A percentile compares a stretch with the other conserved stretches of the same genome.
Evolutionary conservation across 2,329 filamentous ascomycete species (phyloP).

Genomic region (Pseudogymnoascus destructans): DNA sequence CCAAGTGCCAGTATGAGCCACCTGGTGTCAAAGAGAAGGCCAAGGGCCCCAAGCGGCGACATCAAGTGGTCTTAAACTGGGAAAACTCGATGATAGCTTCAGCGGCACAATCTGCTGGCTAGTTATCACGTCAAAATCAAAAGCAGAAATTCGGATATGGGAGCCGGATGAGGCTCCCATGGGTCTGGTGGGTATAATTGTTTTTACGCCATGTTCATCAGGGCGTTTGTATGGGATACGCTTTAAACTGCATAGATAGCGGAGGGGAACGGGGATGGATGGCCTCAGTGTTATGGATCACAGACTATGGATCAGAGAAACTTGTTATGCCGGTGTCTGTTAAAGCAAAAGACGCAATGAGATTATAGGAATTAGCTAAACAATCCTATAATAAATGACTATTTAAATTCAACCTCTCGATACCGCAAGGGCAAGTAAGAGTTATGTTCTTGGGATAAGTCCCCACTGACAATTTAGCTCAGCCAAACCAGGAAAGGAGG

Average conservation of each 20-base stretch:
- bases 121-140: not conserved
- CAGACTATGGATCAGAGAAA: constrained; percentile 2
- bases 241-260: constrained; percentile 4
- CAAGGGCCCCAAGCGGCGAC: constrained; percentile 23
- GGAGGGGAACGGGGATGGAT: not conserved
- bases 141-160: not conserved
- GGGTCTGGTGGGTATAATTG: not conserved
- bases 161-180: not conserved
- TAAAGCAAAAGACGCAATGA: constrained; percentile 3
- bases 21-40: constrained; percentile 20
- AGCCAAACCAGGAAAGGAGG: not conserved
- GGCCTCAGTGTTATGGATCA: constrained; percentile 4
- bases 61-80: constrained; percentile 24
- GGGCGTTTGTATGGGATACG: constrained; percentile 5
- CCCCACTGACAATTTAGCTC: not conserved
- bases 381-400: constrained; percentile 3
- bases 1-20: constrained; percentile 3
- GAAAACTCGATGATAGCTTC: not conserved
- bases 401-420: not conserved
- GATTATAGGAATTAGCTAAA: constrained; percentile 6
- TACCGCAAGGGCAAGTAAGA: not conserved
- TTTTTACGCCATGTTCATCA: constrained; percentile 2
- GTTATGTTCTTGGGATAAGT: not conserved
- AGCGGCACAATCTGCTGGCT: not conserved
- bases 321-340: constrained; percentile 1